Percentiles rank a stretch among this genome's conserved stretches.
Conservation (phyloP, 2,329 filamentous ascomycete genomes). For the Diaporthe velutina region DNA sequence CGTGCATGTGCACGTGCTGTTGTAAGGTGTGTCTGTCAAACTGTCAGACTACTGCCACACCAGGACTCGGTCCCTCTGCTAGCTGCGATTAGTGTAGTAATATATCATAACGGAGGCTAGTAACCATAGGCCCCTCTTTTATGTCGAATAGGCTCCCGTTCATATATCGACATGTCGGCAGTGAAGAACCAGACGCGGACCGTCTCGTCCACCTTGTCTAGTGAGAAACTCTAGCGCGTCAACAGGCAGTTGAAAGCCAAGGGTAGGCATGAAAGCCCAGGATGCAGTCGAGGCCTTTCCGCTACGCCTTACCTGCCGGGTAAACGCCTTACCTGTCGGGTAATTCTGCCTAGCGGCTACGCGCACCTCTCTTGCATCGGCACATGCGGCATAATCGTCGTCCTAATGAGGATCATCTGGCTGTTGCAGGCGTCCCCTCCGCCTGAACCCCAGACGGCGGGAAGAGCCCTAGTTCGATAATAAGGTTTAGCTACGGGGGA, state of each 20-base stretch:
- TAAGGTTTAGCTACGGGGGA: not conserved
- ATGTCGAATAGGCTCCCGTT: not conserved
- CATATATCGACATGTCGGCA: conserved; percentile 16
- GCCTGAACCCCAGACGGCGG: not conserved
- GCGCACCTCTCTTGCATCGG: not conserved
- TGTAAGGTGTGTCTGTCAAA: not conserved
- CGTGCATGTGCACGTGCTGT: not conserved
- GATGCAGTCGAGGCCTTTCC: not conserved
- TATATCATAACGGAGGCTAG: not conserved
- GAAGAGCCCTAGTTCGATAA: not conserved
- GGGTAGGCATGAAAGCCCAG: not conserved
- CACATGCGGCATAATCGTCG: conserved; percentile 1
- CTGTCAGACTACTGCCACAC: conserved; percentile 1
- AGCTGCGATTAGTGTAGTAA: not conserved
- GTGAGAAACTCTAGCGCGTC: not conserved
- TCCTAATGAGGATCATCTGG: not conserved
- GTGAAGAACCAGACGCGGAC: not conserved
- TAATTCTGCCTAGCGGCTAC: conserved; percentile 7
- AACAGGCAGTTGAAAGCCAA: not conserved
- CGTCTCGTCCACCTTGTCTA: too few relatives aligned
- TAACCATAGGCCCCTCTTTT: not conserved
- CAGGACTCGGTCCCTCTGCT: not conserved
- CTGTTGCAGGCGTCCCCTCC: not conserved
- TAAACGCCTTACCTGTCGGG: conserved; percentile 24
- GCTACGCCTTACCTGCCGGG: not conserved